Percentiles rank a stretch among this genome's conserved stretches.
Conservation (phyloP, 2,329 filamentous ascomycete genomes). For the Dactylellina drechsleri region DNA sequence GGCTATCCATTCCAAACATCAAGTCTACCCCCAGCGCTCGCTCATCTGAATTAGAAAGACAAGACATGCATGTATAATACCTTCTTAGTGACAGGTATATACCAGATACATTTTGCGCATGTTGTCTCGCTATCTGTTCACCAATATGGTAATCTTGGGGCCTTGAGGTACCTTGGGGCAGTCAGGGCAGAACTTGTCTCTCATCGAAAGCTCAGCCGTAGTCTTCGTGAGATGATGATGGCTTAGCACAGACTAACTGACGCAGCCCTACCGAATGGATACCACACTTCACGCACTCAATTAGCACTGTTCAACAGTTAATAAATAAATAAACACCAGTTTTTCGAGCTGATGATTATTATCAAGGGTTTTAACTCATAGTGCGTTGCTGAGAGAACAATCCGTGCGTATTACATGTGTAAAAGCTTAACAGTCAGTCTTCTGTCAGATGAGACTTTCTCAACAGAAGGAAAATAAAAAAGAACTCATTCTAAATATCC, state of each 20-base stretch:
- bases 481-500: slow-evolving; percentile 18
- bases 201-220: slow-evolving; percentile 33
- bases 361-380: no score
- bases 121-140: slow-evolving; percentile 20
- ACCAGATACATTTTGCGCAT: slow-evolving; percentile 23
- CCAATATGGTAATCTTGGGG: background rate
- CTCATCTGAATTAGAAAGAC: slow-evolving; percentile 5
- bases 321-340: no score
- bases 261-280: slow-evolving; percentile 32
- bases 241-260: slow-evolving; percentile 45
- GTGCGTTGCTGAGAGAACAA: background rate
- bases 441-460: slow-evolving; percentile 44
- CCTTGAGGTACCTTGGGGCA: background rate
- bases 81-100: background rate
- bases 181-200: no score
- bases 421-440: slow-evolving; percentile 12
- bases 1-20: slow-evolving; percentile 22
- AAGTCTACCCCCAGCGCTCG: background rate
- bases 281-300: slow-evolving; percentile 13
- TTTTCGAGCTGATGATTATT: no score
- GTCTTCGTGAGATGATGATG: background rate
- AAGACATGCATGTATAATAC: background rate
- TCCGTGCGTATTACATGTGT: background rate
- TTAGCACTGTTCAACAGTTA: background rate
- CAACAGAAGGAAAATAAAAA: slow-evolving; percentile 12